Conservation (phyloP, 331 rosid species). For the Acacia concinna region DNA sequence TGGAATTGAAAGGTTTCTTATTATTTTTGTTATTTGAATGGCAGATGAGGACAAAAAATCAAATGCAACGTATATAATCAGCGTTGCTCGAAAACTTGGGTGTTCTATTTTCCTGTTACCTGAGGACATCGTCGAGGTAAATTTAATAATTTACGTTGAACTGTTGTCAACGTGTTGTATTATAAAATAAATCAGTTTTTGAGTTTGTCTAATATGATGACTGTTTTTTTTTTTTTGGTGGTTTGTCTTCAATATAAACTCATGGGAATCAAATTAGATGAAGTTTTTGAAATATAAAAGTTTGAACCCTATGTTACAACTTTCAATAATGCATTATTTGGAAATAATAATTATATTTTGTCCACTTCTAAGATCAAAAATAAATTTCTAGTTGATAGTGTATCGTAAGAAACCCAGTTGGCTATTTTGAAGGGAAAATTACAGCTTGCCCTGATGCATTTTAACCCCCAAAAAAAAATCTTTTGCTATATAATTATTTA, state of each 20-base stretch:
- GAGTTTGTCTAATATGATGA: background rate
- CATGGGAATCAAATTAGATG: background rate
- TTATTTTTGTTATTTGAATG: constrained; percentile 29
- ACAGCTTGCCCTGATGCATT: background rate
- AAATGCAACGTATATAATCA: constrained; percentile 95
- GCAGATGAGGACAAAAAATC: constrained; percentile 93
- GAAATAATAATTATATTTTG: background rate
- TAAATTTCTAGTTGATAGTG: background rate
- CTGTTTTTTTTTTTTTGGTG: too few species aligned
- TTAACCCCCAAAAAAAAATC: background rate
- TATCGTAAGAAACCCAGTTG: background rate
- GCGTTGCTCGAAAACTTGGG: constrained; percentile 99
- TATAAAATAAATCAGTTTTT: constrained; percentile 14
- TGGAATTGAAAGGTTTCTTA: constrained; percentile 28
- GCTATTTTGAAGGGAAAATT: background rate
- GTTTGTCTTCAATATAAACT: background rate
- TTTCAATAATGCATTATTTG: constrained; percentile 6
- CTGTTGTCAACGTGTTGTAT: background rate
- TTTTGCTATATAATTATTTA: background rate
- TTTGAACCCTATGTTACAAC: constrained; percentile 1
- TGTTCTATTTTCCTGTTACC: constrained; percentile 97
- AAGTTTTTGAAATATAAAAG: background rate
- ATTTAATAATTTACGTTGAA: background rate
- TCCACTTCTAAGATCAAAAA: background rate
- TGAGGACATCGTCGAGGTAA: constrained; percentile 92